Base-by-base conservation (phyloP, 2,329 filamentous ascomycete genomes). In the Coniochaeta hoffmannii region DNA sequence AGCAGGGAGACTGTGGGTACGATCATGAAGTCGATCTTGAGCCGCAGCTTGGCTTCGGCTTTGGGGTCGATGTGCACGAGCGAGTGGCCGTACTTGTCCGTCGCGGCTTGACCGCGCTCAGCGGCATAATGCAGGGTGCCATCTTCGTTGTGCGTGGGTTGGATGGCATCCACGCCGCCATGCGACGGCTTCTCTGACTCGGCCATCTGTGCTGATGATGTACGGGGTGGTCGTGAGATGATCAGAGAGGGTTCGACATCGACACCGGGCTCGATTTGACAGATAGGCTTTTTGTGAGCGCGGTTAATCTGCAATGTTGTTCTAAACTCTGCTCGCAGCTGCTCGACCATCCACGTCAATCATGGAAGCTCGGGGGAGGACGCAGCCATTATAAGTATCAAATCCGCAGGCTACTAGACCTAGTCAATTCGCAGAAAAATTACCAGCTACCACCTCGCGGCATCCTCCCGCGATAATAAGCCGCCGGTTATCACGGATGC, bases 1-100 rank as follows among this genome's bases (percentile, higher is more conserved):
- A 88, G 71, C 2, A 87, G 56, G 0, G 83, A 73, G 0, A 87
- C 81, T 0, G 83, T 85, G 0, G 85, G 85, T 0, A 87, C 73
- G 53, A 87, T 76, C 62, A 76, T 80, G 4, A 81, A 62, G 61
- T 88, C 85, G 50, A 88, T 82, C 66, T 88, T 88, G 56, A 65
- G 68, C 4, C 82, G 73, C 17, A 88, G 72, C 50, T 72, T 77
- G 11, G 73, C 68, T 65, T 87, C 85, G 4, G 79, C 81, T 19
- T 70, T 73, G 26, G 72, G 70, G 59, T 87, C 83, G 61, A 86
- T 80, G 46, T 76, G 62, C 24, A 82, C 65, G 3, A 80, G 68
- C 1, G 80, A 64, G 22, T 73, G 68, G 17, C 79, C 79, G 64
- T 78, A 77, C 73, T 72, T 67, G 57, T 80, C 76, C 7, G 77